These are phyloP conservation scores for Yarrowia keelungensis DNA, from an alignment of 805 yeast genomes.

Conservation along the genomic window DNA sequence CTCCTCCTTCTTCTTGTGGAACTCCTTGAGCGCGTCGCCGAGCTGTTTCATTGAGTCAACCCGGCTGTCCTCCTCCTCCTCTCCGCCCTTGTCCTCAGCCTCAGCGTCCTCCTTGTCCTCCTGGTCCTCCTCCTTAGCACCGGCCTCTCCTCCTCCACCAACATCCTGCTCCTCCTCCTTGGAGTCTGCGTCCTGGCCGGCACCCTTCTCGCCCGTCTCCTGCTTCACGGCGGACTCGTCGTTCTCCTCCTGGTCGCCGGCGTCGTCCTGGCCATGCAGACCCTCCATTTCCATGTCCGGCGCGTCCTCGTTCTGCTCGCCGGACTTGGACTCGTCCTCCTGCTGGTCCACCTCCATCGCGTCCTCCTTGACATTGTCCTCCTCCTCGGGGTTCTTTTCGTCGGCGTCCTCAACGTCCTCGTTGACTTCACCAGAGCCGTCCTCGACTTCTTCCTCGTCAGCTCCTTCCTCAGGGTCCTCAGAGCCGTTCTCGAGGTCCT, in stretches of 20 bases:
- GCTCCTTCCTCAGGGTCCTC: constrained; percentile 50
- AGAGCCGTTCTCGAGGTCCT: constrained; percentile 42
- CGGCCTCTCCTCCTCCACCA: constrained; percentile 85
- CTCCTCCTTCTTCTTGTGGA: constrained; percentile 87
- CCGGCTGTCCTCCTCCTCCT: constrained; percentile 61
- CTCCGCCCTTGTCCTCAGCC: constrained; percentile 50
- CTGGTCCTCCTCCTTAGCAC: constrained; percentile 88
- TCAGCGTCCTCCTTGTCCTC: constrained; percentile 65
- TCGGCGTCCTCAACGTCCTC: constrained; percentile 50
- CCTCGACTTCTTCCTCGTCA: constrained; percentile 47
- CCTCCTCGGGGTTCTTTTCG: constrained; percentile 47
- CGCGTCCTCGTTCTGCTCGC: constrained; percentile 70
- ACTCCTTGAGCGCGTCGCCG: constrained; percentile 91
- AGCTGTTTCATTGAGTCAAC: constrained; percentile 71
- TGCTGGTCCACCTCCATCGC: constrained; percentile 49
- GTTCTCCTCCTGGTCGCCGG: constrained; percentile 60
- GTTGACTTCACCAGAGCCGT: constrained; percentile 46
- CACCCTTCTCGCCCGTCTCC: constrained; percentile 58
- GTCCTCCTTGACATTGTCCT: constrained; percentile 45
- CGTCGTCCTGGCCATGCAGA: constrained; percentile 76
- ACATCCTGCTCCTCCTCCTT: constrained; percentile 83
- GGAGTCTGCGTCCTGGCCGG: constrained; percentile 65
- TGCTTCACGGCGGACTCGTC: constrained; percentile 56
- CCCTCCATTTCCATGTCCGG: constrained; percentile 59
- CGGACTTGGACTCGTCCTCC: constrained; percentile 72